Evolutionary conservation across 1,284 basidiomycete species (phyloP), one percentile per base, ranked within the genome.

Genomic region (Ceratobasidium sp.): DNA sequence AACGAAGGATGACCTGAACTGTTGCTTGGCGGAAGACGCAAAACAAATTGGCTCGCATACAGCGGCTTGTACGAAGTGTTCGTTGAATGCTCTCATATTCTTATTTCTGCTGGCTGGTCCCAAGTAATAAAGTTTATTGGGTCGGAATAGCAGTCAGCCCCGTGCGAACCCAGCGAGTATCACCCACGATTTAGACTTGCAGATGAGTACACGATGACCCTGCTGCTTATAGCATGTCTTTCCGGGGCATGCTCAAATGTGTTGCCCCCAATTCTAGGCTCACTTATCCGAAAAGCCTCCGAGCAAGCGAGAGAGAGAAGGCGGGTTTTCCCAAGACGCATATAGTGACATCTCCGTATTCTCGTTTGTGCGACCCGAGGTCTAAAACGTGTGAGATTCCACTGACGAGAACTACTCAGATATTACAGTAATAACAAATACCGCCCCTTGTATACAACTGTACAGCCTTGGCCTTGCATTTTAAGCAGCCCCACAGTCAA

Each of bases 131-230:
- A 21, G 16, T 21, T 9, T 23, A 49, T 49, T 49, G 4, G 16
- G 8, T 21, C 48, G 16, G 30, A 33, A 33, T 33, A 2, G 30
- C 30, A 33, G 12, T 28, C 51, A 28, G 25, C 51, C 9, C 11
- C 51, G 51, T 53, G 25, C 25, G 49, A 53, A 53, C 4, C 23
- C 18, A 18, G 3, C 49, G 25, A 28, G 51, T 21, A 28, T 53
- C 30, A 49, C 30, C 48, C 25, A 53, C 51, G 25, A 53, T 30
- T 53, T 53, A 3, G 8, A 23, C 8, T n/a, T 23, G 8, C 51
- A 53, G 51, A 53, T 53, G 51, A 28, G 30, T 2, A 28, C 30
- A 53, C 23, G 21, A 53, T 53, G 51, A 53, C 51, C 51, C 51
- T 53, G 51, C 30, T 5, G 30, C 30, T 53, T 11, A 11, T 1